phyloP scores from a whole-genome alignment of 805 yeast genomes.

The Myxozyma udenii region DNA sequence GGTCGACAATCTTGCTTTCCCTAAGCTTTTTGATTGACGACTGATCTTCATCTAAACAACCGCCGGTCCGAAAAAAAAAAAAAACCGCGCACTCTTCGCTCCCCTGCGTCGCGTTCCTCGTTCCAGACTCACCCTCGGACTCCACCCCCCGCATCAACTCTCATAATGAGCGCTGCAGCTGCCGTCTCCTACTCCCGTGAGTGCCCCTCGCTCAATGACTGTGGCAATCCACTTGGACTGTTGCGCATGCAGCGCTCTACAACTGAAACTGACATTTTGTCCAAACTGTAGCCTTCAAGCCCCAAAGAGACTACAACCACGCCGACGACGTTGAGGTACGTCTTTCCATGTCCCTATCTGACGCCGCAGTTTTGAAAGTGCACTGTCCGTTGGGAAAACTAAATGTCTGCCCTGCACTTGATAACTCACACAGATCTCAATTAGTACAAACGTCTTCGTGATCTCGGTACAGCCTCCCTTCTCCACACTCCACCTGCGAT shows the following conservation, averaged over 20 bases:
- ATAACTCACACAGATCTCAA: background rate
- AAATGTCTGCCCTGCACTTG: background rate
- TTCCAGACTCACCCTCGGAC: no score
- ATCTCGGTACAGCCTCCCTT: slow-evolving; percentile 33
- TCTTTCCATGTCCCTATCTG: background rate
- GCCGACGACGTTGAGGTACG: slow-evolving; percentile 37
- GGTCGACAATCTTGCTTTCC: no score
- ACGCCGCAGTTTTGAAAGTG: no score
- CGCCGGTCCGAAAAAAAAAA: no score
- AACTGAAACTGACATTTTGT: no score
- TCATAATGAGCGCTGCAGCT: slow-evolving; percentile 13
- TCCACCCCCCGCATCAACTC: background rate
- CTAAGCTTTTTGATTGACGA: no score
- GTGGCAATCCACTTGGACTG: no score
- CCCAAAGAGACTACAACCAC: slow-evolving; percentile 40
- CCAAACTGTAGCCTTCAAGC: slow-evolving; percentile 25
- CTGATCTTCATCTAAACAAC: no score
- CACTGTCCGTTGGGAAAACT: no score
- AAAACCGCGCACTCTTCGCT: background rate
- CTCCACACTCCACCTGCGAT: background rate
- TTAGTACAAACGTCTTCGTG: slow-evolving; percentile 60
- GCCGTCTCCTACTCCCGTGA: slow-evolving; percentile 9
- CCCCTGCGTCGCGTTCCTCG: background rate
- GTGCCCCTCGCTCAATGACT: no score
- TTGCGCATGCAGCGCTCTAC: no score